Percentiles rank a stretch among this genome's conserved stretches.
These are phyloP conservation scores for Immersiella caudata DNA, from an alignment of 495 filamentous ascomycete species.

Conservation along the genomic window DNA sequence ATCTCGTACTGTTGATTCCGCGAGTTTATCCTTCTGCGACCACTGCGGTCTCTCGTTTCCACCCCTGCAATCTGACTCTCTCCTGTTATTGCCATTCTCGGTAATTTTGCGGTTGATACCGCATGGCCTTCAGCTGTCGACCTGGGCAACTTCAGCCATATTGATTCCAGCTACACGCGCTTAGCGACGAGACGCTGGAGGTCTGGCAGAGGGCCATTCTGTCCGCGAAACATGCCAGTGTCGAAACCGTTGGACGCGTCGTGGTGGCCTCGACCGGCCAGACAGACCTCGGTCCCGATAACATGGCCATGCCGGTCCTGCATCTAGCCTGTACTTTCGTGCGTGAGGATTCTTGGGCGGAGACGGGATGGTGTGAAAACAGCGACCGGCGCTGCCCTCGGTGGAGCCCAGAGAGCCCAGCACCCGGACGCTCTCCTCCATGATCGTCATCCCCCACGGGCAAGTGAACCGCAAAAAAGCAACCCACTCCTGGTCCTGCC, in stretches of 20 bases:
- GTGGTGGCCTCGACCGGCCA: not conserved
- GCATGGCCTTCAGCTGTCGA: not conserved
- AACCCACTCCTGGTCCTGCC: constrained; percentile 1
- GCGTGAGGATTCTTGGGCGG: constrained; percentile 3
- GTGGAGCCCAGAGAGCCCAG: constrained; percentile 1
- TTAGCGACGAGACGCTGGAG: not conserved
- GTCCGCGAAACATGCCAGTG: not conserved
- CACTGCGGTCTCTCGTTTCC: constrained; percentile 13
- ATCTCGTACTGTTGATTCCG: constrained; percentile 1
- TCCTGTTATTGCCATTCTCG: constrained; percentile 14
- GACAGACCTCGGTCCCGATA: not conserved
- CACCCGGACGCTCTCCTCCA: constrained; percentile 19
- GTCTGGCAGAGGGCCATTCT: not conserved
- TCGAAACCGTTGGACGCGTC: not conserved
- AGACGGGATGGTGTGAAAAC: constrained; percentile 7
- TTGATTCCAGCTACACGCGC: not conserved
- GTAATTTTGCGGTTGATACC: constrained; percentile 5
- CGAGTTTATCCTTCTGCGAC: constrained; percentile 21
- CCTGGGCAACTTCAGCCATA: not conserved
- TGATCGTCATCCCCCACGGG: constrained; percentile 22
- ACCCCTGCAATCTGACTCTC: constrained; percentile 16
- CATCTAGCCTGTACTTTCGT: constrained; percentile 14
- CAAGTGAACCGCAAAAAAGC: constrained; percentile 14
- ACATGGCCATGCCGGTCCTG: constrained; percentile 17
- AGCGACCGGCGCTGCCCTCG: constrained; percentile 1